Evolutionary conservation across 192 early-diverging fungal genomes (phyloP).

Genomic region (Jimgerdemannia flammicorona): DNA sequence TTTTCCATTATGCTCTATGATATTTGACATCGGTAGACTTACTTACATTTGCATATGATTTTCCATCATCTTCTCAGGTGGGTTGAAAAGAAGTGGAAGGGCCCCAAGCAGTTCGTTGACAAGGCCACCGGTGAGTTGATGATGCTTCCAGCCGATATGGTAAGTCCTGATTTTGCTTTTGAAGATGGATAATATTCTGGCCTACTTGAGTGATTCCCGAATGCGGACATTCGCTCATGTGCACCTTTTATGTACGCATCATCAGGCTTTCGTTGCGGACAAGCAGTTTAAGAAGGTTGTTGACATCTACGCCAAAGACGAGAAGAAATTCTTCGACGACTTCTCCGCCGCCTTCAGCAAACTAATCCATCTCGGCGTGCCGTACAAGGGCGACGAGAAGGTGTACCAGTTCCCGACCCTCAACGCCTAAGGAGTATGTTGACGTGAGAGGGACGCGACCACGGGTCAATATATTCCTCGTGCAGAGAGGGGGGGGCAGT

Average conservation of each 20-base stretch:
- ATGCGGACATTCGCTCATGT: conserved; percentile 7
- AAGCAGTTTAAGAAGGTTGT: conserved; percentile 68
- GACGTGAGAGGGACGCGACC: too few relatives aligned
- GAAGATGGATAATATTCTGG: too few relatives aligned
- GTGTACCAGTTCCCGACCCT: conserved; percentile 63
- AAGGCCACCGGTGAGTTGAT: conserved; percentile 41
- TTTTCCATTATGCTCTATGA: too few relatives aligned
- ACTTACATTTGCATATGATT: conserved; percentile 15
- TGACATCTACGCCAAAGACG: conserved; percentile 86
- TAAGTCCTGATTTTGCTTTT: too few relatives aligned
- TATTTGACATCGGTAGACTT: conserved; percentile 28
- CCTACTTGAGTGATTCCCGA: too few relatives aligned
- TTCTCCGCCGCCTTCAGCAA: conserved; percentile 83
- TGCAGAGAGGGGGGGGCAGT: too few relatives aligned
- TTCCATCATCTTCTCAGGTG: conserved; percentile 13
- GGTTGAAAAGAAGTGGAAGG: conserved; percentile 34
- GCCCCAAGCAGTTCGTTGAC: conserved; percentile 32
- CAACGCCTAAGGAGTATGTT: conserved; percentile 41
- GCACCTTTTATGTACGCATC: not conserved
- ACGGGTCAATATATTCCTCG: too few relatives aligned
- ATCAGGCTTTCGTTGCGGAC: conserved; percentile 39
- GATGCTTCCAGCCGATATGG: conserved; percentile 74
- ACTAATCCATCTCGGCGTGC: conserved; percentile 83
- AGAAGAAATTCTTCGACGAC: conserved; percentile 85
- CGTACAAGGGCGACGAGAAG: conserved; percentile 62